Percentiles rank a stretch among this genome's conserved stretches.
Evolutionary conservation across 495 filamentous ascomycete genomes (phyloP).

Genomic region (Xylaria scruposa): DNA sequence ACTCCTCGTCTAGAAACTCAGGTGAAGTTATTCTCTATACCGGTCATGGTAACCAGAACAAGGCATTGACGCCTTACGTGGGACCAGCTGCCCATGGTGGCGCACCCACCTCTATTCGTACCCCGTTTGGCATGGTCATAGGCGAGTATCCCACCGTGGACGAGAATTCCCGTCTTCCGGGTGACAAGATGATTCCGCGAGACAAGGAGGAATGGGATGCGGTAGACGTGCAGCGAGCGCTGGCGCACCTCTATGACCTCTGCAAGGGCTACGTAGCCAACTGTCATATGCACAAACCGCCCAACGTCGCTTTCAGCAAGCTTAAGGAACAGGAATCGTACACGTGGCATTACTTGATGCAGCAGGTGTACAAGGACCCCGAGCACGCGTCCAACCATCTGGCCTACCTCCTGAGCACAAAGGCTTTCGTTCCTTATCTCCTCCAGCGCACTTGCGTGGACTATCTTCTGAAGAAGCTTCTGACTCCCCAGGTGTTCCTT

Average conservation of each 20-base stretch:
- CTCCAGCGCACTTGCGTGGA: conserved; percentile 24
- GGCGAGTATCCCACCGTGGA: conserved; percentile 25
- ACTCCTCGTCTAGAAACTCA: conserved; percentile 16
- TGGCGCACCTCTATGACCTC: conserved; percentile 27
- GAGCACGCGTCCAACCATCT: conserved; percentile 20
- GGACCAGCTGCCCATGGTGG: background rate
- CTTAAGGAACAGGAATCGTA: conserved; percentile 26
- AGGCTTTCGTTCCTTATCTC: conserved; percentile 21
- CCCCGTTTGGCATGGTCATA: conserved; percentile 23
- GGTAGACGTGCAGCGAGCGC: conserved; percentile 26
- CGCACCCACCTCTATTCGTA: conserved; percentile 17
- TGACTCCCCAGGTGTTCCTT: conserved; percentile 26
- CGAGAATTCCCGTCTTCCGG: conserved; percentile 20
- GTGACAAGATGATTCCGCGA: conserved; percentile 26
- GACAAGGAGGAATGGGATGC: conserved; percentile 27
- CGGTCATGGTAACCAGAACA: conserved; percentile 20
- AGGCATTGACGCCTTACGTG: conserved; percentile 20
- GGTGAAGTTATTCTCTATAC: conserved; percentile 25
- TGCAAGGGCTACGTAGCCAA: conserved; percentile 29
- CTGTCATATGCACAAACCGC: conserved; percentile 7
- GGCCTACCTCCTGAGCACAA: conserved; percentile 17
- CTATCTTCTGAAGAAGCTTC: conserved; percentile 26
- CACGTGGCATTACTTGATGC: conserved; percentile 28
- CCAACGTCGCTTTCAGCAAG: conserved; percentile 22
- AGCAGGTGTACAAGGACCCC: conserved; percentile 24